Conservation (phyloP, 164 flowering plant genomes). For the Aristolochia californica region DNA sequence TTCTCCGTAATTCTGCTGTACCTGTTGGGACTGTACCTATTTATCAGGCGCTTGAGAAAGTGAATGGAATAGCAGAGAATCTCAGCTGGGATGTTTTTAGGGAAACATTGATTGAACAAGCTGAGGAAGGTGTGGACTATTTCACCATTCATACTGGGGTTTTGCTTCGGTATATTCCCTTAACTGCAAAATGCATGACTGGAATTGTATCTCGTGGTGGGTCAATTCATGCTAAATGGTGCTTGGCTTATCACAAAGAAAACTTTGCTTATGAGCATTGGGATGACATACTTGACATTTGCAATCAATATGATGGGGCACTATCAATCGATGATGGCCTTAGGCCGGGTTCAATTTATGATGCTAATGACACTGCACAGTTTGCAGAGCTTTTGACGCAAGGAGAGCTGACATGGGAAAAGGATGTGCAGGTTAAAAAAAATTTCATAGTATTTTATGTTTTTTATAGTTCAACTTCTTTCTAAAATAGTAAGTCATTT, state of each 20-base stretch:
- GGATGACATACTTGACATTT: constrained; percentile 98
- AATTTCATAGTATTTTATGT: neutral
- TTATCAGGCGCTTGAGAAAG: constrained; percentile 98
- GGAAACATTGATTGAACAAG: constrained; percentile 94
- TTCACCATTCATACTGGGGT: constrained; percentile 99
- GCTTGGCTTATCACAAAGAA: constrained; percentile 94
- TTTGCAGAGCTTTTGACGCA: constrained; percentile 99
- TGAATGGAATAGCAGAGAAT: constrained; percentile 90
- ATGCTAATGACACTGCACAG: constrained; percentile 98
- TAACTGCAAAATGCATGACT: constrained; percentile 97
- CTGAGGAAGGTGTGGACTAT: constrained; percentile 99
- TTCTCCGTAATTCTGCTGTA: constrained; percentile 87
- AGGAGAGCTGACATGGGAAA: constrained; percentile 98
- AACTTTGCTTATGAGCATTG: constrained; percentile 99
- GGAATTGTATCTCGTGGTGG: constrained; percentile 99
- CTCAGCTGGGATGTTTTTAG: constrained; percentile 94
- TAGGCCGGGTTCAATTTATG: constrained; percentile 96
- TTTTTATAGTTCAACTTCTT: neutral
- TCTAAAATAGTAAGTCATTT: neutral
- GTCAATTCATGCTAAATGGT: constrained; percentile 99
- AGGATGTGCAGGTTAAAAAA: constrained; percentile 91
- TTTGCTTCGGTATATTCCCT: constrained; percentile 83
- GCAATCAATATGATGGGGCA: constrained; percentile 91
- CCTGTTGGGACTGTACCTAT: constrained; percentile 99
- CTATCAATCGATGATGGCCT: constrained; percentile 97